Evolutionary conservation across 2,329 filamentous ascomycete genomes (phyloP).

Genomic region (Myriangium duriaei): DNA sequence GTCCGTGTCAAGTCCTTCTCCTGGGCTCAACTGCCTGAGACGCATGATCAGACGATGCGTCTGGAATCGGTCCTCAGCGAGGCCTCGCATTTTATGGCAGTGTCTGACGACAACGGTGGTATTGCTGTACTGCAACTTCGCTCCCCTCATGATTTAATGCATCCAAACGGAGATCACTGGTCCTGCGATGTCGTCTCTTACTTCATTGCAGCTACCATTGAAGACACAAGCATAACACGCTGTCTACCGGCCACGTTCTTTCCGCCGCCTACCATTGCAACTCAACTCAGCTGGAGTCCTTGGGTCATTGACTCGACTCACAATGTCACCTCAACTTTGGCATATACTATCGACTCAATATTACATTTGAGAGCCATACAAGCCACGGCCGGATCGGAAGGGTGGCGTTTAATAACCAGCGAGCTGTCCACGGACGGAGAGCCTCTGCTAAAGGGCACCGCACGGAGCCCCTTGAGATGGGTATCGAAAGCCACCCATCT

Average conservation of each 20-base stretch:
- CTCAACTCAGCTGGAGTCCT: conserved; percentile 29
- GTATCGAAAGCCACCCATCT: neutral
- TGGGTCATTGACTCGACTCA: conserved; percentile 19
- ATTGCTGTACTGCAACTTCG: conserved; percentile 25
- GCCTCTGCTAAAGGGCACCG: neutral
- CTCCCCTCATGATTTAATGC: conserved; percentile 25
- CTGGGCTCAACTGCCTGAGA: conserved; percentile 3
- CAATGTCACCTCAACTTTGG: conserved; percentile 20
- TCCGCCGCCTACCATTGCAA: conserved; percentile 14
- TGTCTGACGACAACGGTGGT: conserved; percentile 31
- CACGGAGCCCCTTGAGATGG: neutral
- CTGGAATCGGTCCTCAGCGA: neutral
- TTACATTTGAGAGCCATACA: conserved; percentile 10
- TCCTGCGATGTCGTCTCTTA: neutral
- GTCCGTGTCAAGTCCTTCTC: conserved; percentile 3
- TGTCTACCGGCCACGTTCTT: conserved; percentile 1
- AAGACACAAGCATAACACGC: neutral
- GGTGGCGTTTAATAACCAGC: neutral
- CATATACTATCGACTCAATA: conserved; percentile 18
- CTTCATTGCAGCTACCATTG: neutral
- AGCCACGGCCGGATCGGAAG: neutral
- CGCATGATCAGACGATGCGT: neutral
- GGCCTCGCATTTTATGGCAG: conserved; percentile 28
- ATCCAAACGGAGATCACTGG: neutral
- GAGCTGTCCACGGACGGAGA: neutral